Base-by-base conservation (phyloP, 768 basidiomycete species). In the Leccinum imitatum region DNA sequence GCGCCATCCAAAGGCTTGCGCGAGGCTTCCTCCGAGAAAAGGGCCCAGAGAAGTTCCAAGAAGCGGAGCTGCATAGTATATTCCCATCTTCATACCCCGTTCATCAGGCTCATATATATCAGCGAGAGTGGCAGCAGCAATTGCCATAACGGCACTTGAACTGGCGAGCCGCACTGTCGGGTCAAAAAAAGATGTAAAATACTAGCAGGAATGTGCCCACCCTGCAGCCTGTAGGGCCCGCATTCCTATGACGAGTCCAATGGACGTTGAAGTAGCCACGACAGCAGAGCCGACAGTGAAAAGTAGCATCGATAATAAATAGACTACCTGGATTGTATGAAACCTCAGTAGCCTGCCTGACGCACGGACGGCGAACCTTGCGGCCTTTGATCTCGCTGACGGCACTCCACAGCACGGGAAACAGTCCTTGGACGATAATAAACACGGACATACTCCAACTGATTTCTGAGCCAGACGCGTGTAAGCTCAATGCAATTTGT, bases 91-190 rank as follows among this genome's bases (percentile, higher is more conserved):
- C 9, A 81, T 83, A 3, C 91, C 91, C n/a, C 91, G 79, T 67
- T 91, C 87, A n/a, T 79, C 76, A 0, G 90, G 84, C 30, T 92
- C 90, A 64, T 84, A 92, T 17, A 92, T 86, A 69, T 92, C 91
- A 4, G 90, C 89, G 3, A 93, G 78, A 0, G 90, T 89, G 5
- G 88, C 90, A 1, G 89, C 89, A 11, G 90, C 91, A 51, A 93
- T 84, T 0, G 86, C 72, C 58, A 89, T 80, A 15, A 89, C 86
- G 1, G 89, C 87, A 54, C 85, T 83, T 5, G 85, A 86, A 14
- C 86, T 87, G 59, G 48, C 13, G 3, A 33, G 11, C 41, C 15
- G 14, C 7, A 39, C 25, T 21, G 3, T 25, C 19, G 3, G 56
- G 23, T 65, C 47, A 61, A 50, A 61, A 50, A 17, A 30, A 15